Conservation (phyloP, 2,329 filamentous ascomycete genomes). For the Magnaporthales sp. region DNA sequence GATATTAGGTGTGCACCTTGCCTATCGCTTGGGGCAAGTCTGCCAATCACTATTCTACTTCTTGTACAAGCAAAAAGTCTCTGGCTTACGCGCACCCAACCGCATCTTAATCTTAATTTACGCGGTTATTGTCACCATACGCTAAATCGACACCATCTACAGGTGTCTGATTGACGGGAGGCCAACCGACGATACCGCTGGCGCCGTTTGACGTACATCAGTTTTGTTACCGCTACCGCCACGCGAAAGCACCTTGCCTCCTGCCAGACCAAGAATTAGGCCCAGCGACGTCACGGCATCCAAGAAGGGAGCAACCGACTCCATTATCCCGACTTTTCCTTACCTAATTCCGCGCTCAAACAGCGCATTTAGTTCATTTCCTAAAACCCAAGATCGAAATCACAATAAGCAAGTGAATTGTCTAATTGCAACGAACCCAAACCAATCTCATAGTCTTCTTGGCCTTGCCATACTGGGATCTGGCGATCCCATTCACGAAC, state of each 20-base stretch:
- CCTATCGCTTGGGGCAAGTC: neutral
- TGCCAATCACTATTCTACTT: neutral
- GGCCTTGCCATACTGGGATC: neutral
- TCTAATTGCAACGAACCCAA: neutral
- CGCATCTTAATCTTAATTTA: neutral
- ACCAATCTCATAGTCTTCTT: neutral
- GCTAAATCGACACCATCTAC: neutral
- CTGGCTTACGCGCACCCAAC: neutral
- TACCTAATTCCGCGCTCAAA: neutral
- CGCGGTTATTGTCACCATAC: neutral
- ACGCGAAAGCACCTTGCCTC: neutral
- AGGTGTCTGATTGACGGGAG: neutral
- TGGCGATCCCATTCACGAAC: neutral
- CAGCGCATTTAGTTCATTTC: neutral
- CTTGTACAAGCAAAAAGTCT: neutral
- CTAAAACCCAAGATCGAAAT: neutral
- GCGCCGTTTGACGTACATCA: neutral
- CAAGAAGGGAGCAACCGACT: neutral
- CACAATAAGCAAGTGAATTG: neutral
- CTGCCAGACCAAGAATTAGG: neutral
- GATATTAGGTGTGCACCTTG: neutral
- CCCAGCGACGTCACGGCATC: neutral
- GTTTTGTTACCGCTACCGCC: neutral
- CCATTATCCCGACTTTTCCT: neutral
- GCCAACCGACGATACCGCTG: neutral